Evolutionary conservation across 2,329 filamentous ascomycete species (phyloP).

Genomic region (Penicillium sp.): DNA sequence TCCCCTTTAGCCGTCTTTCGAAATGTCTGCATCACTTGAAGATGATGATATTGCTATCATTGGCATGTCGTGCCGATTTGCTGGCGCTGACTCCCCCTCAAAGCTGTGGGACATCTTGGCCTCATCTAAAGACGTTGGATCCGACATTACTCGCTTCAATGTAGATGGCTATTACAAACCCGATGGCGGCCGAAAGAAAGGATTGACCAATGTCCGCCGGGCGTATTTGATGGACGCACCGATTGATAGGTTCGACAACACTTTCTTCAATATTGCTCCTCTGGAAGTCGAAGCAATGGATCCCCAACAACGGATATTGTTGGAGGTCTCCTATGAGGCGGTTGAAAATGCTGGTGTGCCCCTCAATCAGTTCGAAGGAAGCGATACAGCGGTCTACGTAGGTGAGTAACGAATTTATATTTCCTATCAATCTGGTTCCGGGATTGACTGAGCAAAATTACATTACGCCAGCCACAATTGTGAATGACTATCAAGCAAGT

Average conservation of each 20-base stretch:
- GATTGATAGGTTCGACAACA: slow-evolving; percentile 18
- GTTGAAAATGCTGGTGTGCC: slow-evolving; percentile 34
- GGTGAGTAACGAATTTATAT: slow-evolving; percentile 1
- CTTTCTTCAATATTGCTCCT: slow-evolving; percentile 11
- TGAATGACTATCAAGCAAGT: slow-evolving; percentile 22
- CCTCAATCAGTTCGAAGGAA: slow-evolving; percentile 19
- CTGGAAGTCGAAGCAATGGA: slow-evolving; percentile 11
- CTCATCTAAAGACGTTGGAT: background rate
- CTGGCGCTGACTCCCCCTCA: background rate
- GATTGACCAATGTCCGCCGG: background rate
- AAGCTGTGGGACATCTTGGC: background rate
- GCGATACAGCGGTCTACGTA: slow-evolving; percentile 24
- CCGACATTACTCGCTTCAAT: background rate
- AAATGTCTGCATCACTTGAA: too few species aligned
- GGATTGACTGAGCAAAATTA: slow-evolving; percentile 25
- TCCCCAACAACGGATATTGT: slow-evolving; percentile 13
- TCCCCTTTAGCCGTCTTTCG: too few species aligned
- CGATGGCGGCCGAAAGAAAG: background rate
- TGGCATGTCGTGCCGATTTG: background rate
- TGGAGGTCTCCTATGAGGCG: slow-evolving; percentile 23
- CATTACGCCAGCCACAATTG: slow-evolving; percentile 29
- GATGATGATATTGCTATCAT: too few species aligned
- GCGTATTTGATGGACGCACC: background rate
- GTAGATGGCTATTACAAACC: background rate
- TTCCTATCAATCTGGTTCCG: slow-evolving; percentile 12